Evolutionary conservation across 257 asterid species (phyloP), one percentile per base, ranked within the genome.

Genomic region (Rhazya stricta): DNA sequence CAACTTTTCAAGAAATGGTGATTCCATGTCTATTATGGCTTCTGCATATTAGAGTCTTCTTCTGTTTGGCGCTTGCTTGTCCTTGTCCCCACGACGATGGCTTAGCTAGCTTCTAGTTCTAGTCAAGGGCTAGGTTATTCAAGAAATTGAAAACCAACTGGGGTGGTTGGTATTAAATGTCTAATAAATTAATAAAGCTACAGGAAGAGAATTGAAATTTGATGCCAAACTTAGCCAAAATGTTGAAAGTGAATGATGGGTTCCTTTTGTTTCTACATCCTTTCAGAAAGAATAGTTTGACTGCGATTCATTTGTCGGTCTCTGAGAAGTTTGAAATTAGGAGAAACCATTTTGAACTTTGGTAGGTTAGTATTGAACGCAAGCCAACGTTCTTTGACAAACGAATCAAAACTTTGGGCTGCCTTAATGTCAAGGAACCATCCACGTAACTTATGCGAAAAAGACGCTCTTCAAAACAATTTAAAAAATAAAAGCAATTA

Each of bases 321-420:
- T 27, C n/a, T 72, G 34, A 67, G 50, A 61, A 32, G 83, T 77
- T 79, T 76, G 85, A 81, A 81, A 81, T 78, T 71, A 62, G 66
- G 70, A 74, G 88, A 81, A 79, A 69, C 36, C 61, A 25, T 39
- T 84, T 81, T 83, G 73, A 84, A 76, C 48, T 72, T 71, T 67
- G 30, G 30, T 70, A 46, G 54, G 43, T 63, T 75, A 45, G 25
- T 5, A 70, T 25, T 41, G 25, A 56, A 48, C 65, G 41, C 37
- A 61, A 71, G 78, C 78, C 60, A 54, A 56, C 81, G 60, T 76
- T 77, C 50, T 74, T 77, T 81, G 81, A 77, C 77, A 25, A 77
- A 63, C 12, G 16, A 41, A 41, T 30, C 48, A 29, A 76, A 54
- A 66, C 30, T 50, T 36, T 7, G 25, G 66, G 39, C 51, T 2